Conservation (phyloP, 2,329 filamentous ascomycete genomes). For the Emmonsiellopsis sp. region DNA sequence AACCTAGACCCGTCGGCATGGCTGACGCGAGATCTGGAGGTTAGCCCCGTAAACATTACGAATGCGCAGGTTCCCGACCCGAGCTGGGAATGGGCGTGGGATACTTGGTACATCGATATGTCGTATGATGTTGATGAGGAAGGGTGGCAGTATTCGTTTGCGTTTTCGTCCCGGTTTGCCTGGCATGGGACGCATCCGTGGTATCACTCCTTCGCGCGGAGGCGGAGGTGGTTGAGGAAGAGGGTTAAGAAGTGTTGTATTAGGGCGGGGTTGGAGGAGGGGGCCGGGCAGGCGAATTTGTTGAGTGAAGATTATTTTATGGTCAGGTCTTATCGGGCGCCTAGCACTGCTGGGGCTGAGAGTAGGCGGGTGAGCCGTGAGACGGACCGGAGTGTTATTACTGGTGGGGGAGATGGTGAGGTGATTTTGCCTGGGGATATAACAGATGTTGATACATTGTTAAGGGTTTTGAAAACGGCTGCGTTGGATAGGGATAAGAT, state of each 20-base stretch:
- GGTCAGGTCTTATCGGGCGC: constrained; percentile 42
- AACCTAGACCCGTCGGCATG: constrained; percentile 78
- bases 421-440: constrained; percentile 44
- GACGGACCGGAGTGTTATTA: constrained; percentile 2
- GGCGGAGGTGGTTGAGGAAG: constrained; percentile 78
- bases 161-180: constrained; percentile 62
- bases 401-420: constrained; percentile 34
- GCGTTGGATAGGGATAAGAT: constrained; percentile 88
- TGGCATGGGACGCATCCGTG: constrained; percentile 86
- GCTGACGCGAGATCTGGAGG: constrained; percentile 58
- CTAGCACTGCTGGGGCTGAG: constrained; percentile 27
- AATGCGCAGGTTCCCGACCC: constrained; percentile 92
- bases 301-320: constrained; percentile 73
- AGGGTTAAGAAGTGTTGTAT: constrained; percentile 50
- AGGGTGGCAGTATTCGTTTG: constrained; percentile 94
- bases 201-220: constrained; percentile 91
- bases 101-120: constrained; percentile 65
- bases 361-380: constrained; percentile 15
- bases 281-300: constrained; percentile 19
- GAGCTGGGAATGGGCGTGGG: constrained; percentile 83
- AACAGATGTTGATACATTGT: constrained; percentile 56
- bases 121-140: constrained; percentile 76
- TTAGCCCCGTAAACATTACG: constrained; percentile 59
- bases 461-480: constrained; percentile 57
- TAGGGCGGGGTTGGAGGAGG: constrained; percentile 13